Evolutionary conservation across 1,284 basidiomycete species (phyloP), one percentile per base, ranked within the genome.

Genomic region (Cutaneotrichosporon mucoides): DNA sequence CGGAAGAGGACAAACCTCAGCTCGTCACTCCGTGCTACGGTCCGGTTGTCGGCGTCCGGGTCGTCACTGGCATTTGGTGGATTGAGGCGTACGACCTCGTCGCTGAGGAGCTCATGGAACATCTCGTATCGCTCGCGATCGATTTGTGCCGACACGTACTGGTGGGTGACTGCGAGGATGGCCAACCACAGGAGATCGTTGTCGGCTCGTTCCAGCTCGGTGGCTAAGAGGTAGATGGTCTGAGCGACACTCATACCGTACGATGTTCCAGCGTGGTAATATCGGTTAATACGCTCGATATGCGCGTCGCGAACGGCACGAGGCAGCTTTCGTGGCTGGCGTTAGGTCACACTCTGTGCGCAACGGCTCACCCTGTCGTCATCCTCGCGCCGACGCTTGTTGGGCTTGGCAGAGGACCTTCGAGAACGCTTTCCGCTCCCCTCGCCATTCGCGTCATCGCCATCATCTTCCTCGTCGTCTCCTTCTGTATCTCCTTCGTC

Each of bases 111-210:
- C 2, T 82, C 73, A 56, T 93, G 88, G 70, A 86, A 88, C 63
- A 81, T 82, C 65, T 97, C 92, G 79, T 99, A 99, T 49, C 83
- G 83, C 37, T 87, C 85, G 52, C 91, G 85, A 64, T 94, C 90
- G 80, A 98, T 92, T 67, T 88, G 86, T 49, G 89, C 86, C 12
- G 89, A 85, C 37, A 85, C 84, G 76, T 97, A 99, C 80, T 99
- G 96, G 71, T 87, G 87, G 9, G 96, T 98, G 24, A 98, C 82
- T 16, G 92, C 93, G 49, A 99, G 83, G 61, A 99, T 93, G 13
- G 94, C 92, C 48, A 95, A 83, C 94, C 95, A 99, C 46, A 99
- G 81, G 5, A 92, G 83, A 74, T 98, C 93, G 71, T 93, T 92
- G 75, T 97, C 94, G 10, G 88, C 88, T 34, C 94, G 85, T 69